Conservation (phyloP, 176 grass and related monocot species). For the Themeda triandra region DNA sequence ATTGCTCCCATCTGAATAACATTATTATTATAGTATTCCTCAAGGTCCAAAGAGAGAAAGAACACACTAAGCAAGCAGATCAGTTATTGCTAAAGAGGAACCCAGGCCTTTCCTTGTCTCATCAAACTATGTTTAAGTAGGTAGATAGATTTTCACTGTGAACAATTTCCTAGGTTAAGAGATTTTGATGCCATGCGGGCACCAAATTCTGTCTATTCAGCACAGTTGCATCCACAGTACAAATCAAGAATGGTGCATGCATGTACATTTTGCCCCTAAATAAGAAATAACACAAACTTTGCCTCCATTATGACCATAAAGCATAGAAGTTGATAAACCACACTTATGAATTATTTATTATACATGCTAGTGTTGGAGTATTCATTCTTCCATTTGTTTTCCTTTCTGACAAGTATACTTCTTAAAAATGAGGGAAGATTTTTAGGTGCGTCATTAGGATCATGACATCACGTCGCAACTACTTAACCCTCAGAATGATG, state of each 20-base stretch:
- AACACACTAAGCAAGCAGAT: background rate
- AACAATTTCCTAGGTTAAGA: background rate
- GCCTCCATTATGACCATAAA: background rate
- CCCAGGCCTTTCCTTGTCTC: background rate
- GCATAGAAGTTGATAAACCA: background rate
- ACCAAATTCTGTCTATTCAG: background rate
- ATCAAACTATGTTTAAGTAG: background rate
- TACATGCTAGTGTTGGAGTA: background rate
- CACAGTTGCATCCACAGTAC: background rate
- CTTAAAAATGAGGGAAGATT: background rate
- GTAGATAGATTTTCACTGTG: background rate
- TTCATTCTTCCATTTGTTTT: background rate
- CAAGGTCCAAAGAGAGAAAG: background rate
- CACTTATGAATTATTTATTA: background rate
- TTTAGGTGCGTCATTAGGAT: background rate
- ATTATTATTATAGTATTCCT: constrained; percentile 5
- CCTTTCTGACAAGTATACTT: background rate
- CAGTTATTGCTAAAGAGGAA: background rate
- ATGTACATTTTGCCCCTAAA: background rate
- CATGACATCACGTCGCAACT: background rate
- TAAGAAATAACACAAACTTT: background rate
- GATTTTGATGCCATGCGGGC: background rate
- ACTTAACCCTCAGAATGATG: background rate
- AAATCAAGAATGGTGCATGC: background rate
- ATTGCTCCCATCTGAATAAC: constrained; percentile 85